Percentiles rank a stretch among this genome's conserved stretches.
Evolutionary conservation across 1,284 basidiomycete species (phyloP).

Genomic region (Cystobasidium slooffiae): DNA sequence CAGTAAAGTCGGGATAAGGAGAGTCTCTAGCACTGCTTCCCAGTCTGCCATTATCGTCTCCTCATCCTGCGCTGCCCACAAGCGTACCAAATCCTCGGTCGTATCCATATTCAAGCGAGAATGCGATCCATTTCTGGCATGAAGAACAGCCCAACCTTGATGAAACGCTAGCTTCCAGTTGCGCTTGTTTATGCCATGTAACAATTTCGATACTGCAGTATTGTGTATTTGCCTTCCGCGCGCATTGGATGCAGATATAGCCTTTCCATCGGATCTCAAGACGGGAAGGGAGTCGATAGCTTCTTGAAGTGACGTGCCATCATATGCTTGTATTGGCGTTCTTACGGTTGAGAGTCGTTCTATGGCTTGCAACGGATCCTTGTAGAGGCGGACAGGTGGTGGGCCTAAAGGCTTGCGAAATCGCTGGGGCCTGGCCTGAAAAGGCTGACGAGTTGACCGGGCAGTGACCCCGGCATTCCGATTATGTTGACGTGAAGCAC

Average conservation of each 20-base stretch:
- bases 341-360: conserved; percentile 12
- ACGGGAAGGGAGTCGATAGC: not conserved
- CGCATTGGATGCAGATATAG: not conserved
- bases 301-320: not conserved
- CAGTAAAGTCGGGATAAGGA: conserved; percentile 14
- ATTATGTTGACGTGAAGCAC: no score
- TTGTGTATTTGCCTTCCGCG: conserved; percentile 10
- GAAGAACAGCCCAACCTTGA: conserved; percentile 29
- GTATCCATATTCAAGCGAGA: conserved; percentile 19
- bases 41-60: conserved; percentile 9
- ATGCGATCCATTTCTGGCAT: conserved; percentile 3
- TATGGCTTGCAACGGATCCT: conserved; percentile 18
- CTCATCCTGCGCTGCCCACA: conserved; percentile 1
- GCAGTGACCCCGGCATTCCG: not conserved
- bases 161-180: conserved; percentile 29
- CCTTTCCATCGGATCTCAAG: not conserved
- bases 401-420: conserved; percentile 10
- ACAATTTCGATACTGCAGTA: conserved; percentile 17
- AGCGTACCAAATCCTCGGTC: conserved; percentile 19
- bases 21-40: conserved; percentile 2
- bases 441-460: not conserved
- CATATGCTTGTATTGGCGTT: not conserved
- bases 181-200: conserved; percentile 1
- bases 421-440: conserved; percentile 1
- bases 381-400: not conserved